Evolutionary conservation across 257 asterid species (phyloP).

Genomic region (Echium plantagineum): DNA sequence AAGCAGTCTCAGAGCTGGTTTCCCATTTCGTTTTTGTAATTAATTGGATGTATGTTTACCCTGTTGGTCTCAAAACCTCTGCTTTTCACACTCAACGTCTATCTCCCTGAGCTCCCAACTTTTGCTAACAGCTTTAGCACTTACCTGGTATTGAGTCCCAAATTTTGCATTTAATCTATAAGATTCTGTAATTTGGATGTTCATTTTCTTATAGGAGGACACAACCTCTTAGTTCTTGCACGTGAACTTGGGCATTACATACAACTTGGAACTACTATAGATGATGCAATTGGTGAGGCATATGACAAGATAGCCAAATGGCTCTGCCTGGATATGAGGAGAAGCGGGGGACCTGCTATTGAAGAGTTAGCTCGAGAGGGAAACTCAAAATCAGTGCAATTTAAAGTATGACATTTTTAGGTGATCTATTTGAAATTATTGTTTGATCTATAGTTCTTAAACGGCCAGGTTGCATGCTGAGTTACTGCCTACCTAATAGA

Average conservation of each 20-base stretch:
- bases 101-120: too few relatives aligned
- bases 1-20: too few relatives aligned
- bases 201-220: slow-evolving; percentile 60
- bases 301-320: slow-evolving; percentile 96
- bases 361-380: slow-evolving; percentile 96
- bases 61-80: not conserved
- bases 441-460: slow-evolving; percentile 2
- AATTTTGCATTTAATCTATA: not conserved
- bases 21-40: not conserved
- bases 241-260: slow-evolving; percentile 84
- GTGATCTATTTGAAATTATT: slow-evolving; percentile 3
- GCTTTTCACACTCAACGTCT: not conserved
- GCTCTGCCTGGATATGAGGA: slow-evolving; percentile 98
- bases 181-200: not conserved
- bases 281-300: slow-evolving; percentile 99
- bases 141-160: not conserved
- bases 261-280: slow-evolving; percentile 91
- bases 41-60: not conserved
- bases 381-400: slow-evolving; percentile 50
- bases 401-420: slow-evolving; percentile 42
- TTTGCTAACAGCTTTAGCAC: too few relatives aligned
- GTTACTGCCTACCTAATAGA: not conserved
- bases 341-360: slow-evolving; percentile 98
- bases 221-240: slow-evolving; percentile 88
- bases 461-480: slow-evolving; percentile 10